Base-by-base conservation (phyloP, 2,329 filamentous ascomycete genomes). In the Fusarium duplospermum region DNA sequence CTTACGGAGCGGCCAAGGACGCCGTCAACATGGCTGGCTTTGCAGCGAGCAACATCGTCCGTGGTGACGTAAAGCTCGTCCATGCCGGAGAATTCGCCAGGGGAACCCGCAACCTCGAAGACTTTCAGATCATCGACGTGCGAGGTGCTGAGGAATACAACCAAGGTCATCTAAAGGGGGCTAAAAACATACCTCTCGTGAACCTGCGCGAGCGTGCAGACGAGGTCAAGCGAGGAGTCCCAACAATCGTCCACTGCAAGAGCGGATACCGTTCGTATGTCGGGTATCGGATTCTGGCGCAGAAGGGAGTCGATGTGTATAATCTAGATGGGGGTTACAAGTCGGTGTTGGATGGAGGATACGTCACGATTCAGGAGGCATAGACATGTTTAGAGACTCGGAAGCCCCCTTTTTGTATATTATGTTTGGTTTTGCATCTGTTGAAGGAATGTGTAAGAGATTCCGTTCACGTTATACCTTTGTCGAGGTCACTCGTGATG, bases 401-500 rank as follows among this genome's bases (percentile, higher is more conserved):
- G 42, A 57, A 14, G 54, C 58, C 20, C 62, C 62, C 20, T 20
- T 36, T 59, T 62, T 54, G 22, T 74, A 56, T 70, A 74, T 74
- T 74, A 50, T 36, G 33, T 36, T 57, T 35, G 57, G 61, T 57
- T 38, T 20, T 64, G 57, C 57, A 47, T 70, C 42, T 72, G 64
- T 64, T 60, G 72, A 74, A 74, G 67, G 64, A 74, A 66, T 63
- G 64, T 72, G 56, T 74, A 74, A 69, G 40, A 69, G 35, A 70
- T 71, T 61, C 66, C 58, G 54, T 62, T 69, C 40, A 40, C 29
- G 33, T 45, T 54, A 57, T 58, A 59, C 56, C 33, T 61, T 69
- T 69, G 54, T 50, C 54, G 27, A 29, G 52, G 35, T 66, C 62
- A 72, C 60, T 47, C 38, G 35, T 36, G 33, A 27, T 38, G 20